Evolutionary conservation across 768 basidiomycete species (phyloP).

Genomic region (Phlegmacium glaucopus): DNA sequence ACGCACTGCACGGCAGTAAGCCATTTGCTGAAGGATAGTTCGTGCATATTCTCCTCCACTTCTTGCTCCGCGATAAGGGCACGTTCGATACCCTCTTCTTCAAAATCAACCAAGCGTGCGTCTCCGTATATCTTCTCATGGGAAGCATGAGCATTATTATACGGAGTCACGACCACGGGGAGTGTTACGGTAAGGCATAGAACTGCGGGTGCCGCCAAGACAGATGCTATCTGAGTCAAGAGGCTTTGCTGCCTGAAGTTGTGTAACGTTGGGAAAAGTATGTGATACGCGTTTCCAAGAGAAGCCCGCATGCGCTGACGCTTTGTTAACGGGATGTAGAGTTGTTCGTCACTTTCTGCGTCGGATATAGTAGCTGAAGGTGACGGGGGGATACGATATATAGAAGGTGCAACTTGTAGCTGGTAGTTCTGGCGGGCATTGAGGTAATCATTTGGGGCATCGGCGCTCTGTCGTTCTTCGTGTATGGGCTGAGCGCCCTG

Average conservation of each 20-base stretch:
- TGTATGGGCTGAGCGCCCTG: constrained; percentile 4
- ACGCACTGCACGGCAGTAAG: constrained; percentile 82
- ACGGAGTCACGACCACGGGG: constrained; percentile 79
- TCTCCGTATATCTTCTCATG: constrained; percentile 42
- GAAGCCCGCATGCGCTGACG: constrained; percentile 35
- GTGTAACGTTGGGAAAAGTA: constrained; percentile 84
- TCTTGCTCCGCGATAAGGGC: constrained; percentile 73
- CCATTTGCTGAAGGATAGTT: constrained; percentile 72
- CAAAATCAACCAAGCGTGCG: constrained; percentile 59
- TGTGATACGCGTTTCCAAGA: constrained; percentile 45
- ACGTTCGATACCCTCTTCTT: constrained; percentile 71
- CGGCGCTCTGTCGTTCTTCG: constrained; percentile 2
- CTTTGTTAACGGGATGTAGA: constrained; percentile 37
- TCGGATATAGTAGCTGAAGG: constrained; percentile 36
- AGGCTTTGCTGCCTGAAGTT: constrained; percentile 68
- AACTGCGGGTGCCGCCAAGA: constrained; percentile 87
- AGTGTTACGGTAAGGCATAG: constrained; percentile 83
- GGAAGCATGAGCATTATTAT: constrained; percentile 28
- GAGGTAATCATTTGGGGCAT: constrained; percentile 19
- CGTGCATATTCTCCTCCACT: constrained; percentile 65
- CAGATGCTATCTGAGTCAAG: constrained; percentile 64
- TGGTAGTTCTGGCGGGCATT: constrained; percentile 1
- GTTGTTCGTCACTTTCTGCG: constrained; percentile 39
- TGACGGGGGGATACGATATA: constrained; percentile 55
- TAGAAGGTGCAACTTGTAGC: constrained; percentile 36